Evolutionary conservation across 129 eudicot species (phyloP).

Genomic region (Erigeron canadensis): DNA sequence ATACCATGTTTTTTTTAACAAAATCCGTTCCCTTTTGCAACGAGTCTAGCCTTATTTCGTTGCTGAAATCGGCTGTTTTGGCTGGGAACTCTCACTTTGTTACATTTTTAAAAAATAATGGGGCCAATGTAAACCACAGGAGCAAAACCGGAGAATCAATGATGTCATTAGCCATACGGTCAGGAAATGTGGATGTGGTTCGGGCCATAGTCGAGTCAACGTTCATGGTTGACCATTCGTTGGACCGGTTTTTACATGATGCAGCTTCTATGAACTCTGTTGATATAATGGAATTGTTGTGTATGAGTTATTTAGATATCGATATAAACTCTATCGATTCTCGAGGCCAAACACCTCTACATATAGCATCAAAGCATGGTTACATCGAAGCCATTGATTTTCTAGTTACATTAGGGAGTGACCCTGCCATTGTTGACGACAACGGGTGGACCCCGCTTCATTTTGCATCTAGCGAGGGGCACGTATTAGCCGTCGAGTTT

Average conservation of each 20-base stretch:
- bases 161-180: slow-evolving; percentile 49
- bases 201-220: slow-evolving; percentile 46
- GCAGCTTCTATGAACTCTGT: slow-evolving; percentile 46
- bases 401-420: slow-evolving; percentile 57
- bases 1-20: slow-evolving; percentile 30
- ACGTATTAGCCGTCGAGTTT: slow-evolving; percentile 41
- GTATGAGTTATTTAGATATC: slow-evolving; percentile 50
- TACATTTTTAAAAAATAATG: slow-evolving; percentile 39
- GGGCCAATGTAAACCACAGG: slow-evolving; percentile 47
- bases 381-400: slow-evolving; percentile 47
- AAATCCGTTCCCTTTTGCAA: slow-evolving; percentile 47
- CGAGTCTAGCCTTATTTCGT: slow-evolving; percentile 29
- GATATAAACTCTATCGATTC: slow-evolving; percentile 50
- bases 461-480: slow-evolving; percentile 51
- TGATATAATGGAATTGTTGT: slow-evolving; percentile 57
- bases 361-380: slow-evolving; percentile 50
- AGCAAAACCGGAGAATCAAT: slow-evolving; percentile 33
- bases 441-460: slow-evolving; percentile 64
- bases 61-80: slow-evolving; percentile 42
- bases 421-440: slow-evolving; percentile 41
- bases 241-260: slow-evolving; percentile 51
- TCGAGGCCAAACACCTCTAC: slow-evolving; percentile 57
- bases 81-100: slow-evolving; percentile 36
- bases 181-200: slow-evolving; percentile 44
- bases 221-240: slow-evolving; percentile 37